phyloP scores from a whole-genome alignment of 495 filamentous ascomycete species.

The Annulohypoxylon stygium region DNA sequence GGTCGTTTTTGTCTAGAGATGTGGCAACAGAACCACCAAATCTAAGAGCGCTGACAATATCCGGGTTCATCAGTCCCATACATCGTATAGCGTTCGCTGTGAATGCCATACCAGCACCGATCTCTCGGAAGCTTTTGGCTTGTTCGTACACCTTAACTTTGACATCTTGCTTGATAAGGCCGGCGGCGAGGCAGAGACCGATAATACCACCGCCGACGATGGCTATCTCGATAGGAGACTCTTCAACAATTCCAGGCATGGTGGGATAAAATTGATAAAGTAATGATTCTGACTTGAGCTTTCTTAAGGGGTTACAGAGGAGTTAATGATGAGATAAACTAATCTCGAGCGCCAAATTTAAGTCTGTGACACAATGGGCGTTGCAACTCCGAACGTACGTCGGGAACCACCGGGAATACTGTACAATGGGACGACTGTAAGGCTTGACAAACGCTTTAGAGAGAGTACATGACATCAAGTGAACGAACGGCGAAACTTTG shows the following conservation, averaged over 20 bases:
- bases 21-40: constrained; percentile 59
- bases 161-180: constrained; percentile 54
- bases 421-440: not conserved
- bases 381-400: constrained; percentile 10
- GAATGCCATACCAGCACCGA: constrained; percentile 70
- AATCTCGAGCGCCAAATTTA: constrained; percentile 12
- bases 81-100: constrained; percentile 67
- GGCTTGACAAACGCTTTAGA: not conserved
- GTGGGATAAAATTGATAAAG: constrained; percentile 1
- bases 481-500: not conserved
- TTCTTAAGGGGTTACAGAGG: not conserved
- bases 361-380: constrained; percentile 13
- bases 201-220: constrained; percentile 63
- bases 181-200: constrained; percentile 56
- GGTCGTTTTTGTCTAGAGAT: constrained; percentile 51
- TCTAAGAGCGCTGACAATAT: constrained; percentile 59
- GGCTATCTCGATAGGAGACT: constrained; percentile 48
- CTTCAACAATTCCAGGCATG: constrained; percentile 30
- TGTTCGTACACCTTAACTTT: constrained; percentile 65
- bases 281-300: constrained; percentile 9
- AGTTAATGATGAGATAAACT: constrained; percentile 20
- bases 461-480: constrained; percentile 2
- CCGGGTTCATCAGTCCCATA: constrained; percentile 63
- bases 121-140: constrained; percentile 61
- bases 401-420: not conserved